Evolutionary conservation across 2,329 filamentous ascomycete genomes (phyloP), one percentile per base, ranked within the genome.

Genomic region (Paraconiothyrium brasiliense): DNA sequence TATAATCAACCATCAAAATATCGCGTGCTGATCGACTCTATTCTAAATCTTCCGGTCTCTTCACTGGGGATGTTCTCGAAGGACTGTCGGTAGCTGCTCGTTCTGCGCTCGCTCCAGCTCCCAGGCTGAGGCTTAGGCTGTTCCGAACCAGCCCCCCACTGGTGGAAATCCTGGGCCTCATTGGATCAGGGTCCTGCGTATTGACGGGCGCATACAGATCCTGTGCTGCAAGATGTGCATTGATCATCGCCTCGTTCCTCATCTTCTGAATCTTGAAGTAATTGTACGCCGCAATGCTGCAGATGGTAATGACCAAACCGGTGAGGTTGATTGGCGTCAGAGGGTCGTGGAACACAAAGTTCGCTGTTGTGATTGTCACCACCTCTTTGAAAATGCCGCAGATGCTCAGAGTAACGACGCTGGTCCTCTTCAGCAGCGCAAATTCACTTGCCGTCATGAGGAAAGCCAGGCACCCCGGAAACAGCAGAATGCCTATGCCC

Each of bases 341-440:
- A 52, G 86, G 87, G 76, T 99, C 95, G 71, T 95, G 87, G 82
- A 97, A 99, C 4, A 97, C 89, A 32, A 96, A 78, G 9, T 93
- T 91, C 0, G 94, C 94, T 0, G 93, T 93, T 44, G 88, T 90
- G 72, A 99, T 98, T 14, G 95, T 99, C 58, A 99, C 90, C 44
- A 98, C 95, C 81, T 99, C 95, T 78, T 99, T 99, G 85, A 99
- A 98, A 64, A 99, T 98, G 63, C 95, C 95, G 65, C 94, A 97
- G 70, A 99, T 97, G 55, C 92, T 96, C 49, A 99, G 85, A 0
- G 95, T 98, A 55, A 99, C 95, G 57, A 99, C 95, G 1, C 92
- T 96, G 0, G 94, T 98, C 51, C 95, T 92, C 82, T 97, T 91
- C 68, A 99, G 86, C 64, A 99, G 87, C 57, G 95, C 94, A 77